Evolutionary conservation across 2,329 filamentous ascomycete species (phyloP), one percentile per base, ranked within the genome.

Genomic region (Tolypocladium capitatum): DNA sequence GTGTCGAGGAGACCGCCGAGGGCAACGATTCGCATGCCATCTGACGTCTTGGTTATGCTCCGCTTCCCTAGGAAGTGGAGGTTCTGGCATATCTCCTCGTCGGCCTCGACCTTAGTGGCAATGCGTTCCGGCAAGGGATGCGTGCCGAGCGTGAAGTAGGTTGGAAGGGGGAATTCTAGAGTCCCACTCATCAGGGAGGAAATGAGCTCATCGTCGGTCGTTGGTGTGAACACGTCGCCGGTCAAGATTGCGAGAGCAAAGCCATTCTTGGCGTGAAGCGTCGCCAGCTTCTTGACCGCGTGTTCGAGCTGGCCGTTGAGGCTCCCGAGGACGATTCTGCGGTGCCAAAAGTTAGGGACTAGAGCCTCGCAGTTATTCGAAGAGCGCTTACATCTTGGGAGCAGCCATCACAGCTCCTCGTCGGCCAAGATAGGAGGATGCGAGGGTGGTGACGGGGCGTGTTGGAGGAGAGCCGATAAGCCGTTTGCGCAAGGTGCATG

Each of bases 31-130:
- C 84, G 81, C 42, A 97, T 73, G 1, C 90, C 91, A 54, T 96
- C 90, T 0, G 86, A 84, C 0, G 91, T 97, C 63, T 92, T 97
- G 46, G 88, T 84, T 14, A 84, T 82, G 51, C 86, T 87, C 58
- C 88, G 83, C 65, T 92, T 94, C 49, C 86, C 90, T 1, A 98
- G 77, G 58, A 84, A 94, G 65, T 87, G 86, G 11, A 98, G 76
- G 61, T 98, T 97, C n/a, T 83, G 76, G 62, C 89, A 95, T 18
- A 98, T 75, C 56, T 83, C 79, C 58, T 81, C 83, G 52, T 84
- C 79, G 32, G 76, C 75, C 59, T 87, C 76, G 46, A 97, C 75
- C 61, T 81, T 89, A 58, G 85, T 78, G 20, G 84, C 71, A 21
- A 96, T 77, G 30, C 71, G 68, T 3, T 72, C 65, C 0, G 92